Evolutionary conservation across 768 basidiomycete species (phyloP).

Genomic region (Asterophora parasitica): DNA sequence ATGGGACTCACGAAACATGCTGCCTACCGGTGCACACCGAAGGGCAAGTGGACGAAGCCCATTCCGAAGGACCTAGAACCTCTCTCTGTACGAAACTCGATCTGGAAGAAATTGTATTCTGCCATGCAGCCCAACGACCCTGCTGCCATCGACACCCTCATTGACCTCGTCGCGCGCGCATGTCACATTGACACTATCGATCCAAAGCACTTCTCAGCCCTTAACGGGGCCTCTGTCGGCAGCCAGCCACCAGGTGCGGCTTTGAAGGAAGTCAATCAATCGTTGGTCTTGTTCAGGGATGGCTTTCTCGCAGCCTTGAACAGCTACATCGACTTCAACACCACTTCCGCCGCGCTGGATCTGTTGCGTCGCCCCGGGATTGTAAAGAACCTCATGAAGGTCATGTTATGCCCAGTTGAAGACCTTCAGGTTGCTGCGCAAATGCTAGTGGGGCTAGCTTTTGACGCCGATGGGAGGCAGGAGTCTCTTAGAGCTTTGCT

Average conservation of each 20-base stretch:
- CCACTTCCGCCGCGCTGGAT: conserved; percentile 43
- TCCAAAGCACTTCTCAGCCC: conserved; percentile 41
- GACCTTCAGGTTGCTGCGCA: conserved; percentile 73
- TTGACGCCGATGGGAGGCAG: conserved; percentile 82
- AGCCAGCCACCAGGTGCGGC: conserved; percentile 22
- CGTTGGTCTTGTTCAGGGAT: conserved; percentile 50
- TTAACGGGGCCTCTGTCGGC: conserved; percentile 25
- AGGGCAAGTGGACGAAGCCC: no score
- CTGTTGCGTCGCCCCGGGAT: conserved; percentile 55
- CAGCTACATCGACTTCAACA: conserved; percentile 58
- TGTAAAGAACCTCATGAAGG: conserved; percentile 52
- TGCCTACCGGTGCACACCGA: conserved; percentile 8
- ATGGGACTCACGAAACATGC: conserved; percentile 27
- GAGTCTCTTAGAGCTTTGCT: conserved; percentile 86
- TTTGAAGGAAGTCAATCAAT: conserved; percentile 56
- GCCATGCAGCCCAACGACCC: conserved; percentile 53
- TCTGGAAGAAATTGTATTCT: conserved; percentile 70
- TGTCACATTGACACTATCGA: conserved; percentile 66
- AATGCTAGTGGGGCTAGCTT: conserved; percentile 77
- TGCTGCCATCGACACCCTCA: conserved; percentile 52
- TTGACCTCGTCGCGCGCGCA: conserved; percentile 52
- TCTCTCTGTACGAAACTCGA: conserved; percentile 43
- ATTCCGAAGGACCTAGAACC: conserved; percentile 12
- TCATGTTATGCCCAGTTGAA: conserved; percentile 81
- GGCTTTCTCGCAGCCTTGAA: conserved; percentile 63